phyloP scores from a whole-genome alignment of 2,329 filamentous ascomycete genomes.

The Juglanconis oblonga region DNA sequence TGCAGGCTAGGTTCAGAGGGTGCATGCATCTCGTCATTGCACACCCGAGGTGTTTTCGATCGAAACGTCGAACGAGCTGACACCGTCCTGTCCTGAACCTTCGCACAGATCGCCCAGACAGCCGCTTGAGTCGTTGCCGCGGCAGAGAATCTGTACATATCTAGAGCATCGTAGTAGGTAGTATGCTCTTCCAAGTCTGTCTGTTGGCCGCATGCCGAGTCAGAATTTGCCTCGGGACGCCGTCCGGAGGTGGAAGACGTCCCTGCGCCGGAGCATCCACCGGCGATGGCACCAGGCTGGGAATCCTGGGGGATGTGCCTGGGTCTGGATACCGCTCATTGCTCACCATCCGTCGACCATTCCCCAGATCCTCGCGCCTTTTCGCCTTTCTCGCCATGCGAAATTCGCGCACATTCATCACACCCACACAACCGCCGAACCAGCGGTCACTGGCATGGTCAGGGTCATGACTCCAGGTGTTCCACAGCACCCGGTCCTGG shows the following conservation, averaged over 20 bases:
- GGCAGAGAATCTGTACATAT: too few species aligned
- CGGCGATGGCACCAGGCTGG: slow-evolving; percentile 1
- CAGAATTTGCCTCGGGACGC: background rate
- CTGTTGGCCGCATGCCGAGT: background rate
- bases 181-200: background rate
- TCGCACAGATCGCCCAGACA: too few species aligned
- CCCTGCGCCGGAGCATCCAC: slow-evolving; percentile 1
- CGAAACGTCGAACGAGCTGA: too few species aligned
- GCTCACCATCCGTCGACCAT: background rate
- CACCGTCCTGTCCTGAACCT: too few species aligned
- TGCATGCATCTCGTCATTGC: too few species aligned
- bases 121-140: too few species aligned
- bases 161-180: too few species aligned
- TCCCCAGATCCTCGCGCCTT: slow-evolving; percentile 9
- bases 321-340: background rate
- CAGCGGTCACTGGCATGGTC: too few species aligned
- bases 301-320: slow-evolving; percentile 2
- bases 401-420: slow-evolving; percentile 10
- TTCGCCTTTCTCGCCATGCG: slow-evolving; percentile 11
- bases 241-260: background rate
- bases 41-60: too few species aligned
- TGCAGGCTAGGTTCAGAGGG: too few species aligned
- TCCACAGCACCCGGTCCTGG: background rate
- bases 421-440: background rate
- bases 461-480: background rate